phyloP scores from a whole-genome alignment of 192 early-diverging fungal genomes.

The Dissophora ornata region DNA sequence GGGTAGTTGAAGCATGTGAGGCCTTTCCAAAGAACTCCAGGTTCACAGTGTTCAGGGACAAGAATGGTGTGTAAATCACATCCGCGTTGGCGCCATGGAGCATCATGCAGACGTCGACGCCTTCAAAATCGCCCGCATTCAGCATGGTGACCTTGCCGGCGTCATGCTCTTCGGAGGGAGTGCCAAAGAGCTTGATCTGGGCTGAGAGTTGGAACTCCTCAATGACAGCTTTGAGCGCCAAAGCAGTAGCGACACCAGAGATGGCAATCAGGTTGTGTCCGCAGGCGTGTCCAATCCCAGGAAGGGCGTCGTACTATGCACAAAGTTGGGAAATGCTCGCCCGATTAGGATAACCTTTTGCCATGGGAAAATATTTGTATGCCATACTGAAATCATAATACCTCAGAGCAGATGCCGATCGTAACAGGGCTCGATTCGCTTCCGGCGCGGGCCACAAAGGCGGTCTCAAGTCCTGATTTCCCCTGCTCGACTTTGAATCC shows the following conservation, averaged over 20 bases:
- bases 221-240: conserved; percentile 57
- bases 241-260: conserved; percentile 71
- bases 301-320: conserved; percentile 71
- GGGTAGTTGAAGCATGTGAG: conserved; percentile 74
- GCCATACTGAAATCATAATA: too few relatives aligned
- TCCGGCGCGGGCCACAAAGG: conserved; percentile 70
- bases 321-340: background rate
- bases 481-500: conserved; percentile 72
- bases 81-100: conserved; percentile 74
- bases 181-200: conserved; percentile 79
- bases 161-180: conserved; percentile 73
- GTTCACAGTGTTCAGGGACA: conserved; percentile 54
- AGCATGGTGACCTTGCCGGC: conserved; percentile 81
- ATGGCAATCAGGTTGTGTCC: conserved; percentile 84
- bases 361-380: too few relatives aligned
- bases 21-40: conserved; percentile 82
- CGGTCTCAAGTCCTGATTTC: conserved; percentile 73
- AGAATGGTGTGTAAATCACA: conserved; percentile 59
- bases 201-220: conserved; percentile 58
- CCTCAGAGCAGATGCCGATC: conserved; percentile 46
- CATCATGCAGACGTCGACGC: conserved; percentile 84
- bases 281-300: conserved; percentile 73
- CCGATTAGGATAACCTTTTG: background rate
- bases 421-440: background rate
- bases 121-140: conserved; percentile 75